Conservation (phyloP, 176 grass and related monocot genomes). For the Leersia perrieri region DNA sequence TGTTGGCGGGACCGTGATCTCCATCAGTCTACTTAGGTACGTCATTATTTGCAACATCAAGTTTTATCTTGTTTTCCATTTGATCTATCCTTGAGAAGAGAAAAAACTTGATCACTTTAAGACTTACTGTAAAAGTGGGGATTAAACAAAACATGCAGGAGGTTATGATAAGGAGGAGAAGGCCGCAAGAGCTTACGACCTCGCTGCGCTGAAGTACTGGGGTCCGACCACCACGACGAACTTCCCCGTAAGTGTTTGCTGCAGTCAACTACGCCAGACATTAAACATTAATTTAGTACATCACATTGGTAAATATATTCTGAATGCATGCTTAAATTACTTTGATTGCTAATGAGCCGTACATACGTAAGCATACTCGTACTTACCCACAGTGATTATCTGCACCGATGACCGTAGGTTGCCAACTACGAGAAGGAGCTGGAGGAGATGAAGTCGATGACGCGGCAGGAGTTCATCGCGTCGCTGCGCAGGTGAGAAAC, state of each 20-base stretch:
- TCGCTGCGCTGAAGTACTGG: conserved; percentile 88
- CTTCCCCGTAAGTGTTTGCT: conserved; percentile 57
- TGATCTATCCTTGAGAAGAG: background rate
- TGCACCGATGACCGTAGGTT: conserved; percentile 37
- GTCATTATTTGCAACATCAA: conserved; percentile 5
- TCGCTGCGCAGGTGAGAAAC: conserved; percentile 76
- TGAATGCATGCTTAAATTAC: background rate
- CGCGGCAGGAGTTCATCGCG: conserved; percentile 91
- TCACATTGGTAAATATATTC: background rate
- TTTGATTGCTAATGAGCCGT: background rate
- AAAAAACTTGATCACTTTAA: background rate
- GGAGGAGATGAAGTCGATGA: conserved; percentile 94
- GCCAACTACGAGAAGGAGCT: conserved; percentile 78
- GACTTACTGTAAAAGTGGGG: background rate
- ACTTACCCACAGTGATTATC: background rate
- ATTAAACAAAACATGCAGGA: conserved; percentile 44
- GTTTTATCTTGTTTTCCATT: background rate
- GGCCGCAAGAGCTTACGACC: conserved; percentile 87
- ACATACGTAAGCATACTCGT: background rate
- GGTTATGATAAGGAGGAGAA: conserved; percentile 96
- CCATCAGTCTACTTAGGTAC: conserved; percentile 81
- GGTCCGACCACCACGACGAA: conserved; percentile 79
- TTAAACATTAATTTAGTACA: background rate
- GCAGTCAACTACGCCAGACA: background rate
- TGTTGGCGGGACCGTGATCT: conserved; percentile 13